Base-by-base conservation (phyloP, 2,329 filamentous ascomycete genomes). In the Colletotrichum aenigma region DNA sequence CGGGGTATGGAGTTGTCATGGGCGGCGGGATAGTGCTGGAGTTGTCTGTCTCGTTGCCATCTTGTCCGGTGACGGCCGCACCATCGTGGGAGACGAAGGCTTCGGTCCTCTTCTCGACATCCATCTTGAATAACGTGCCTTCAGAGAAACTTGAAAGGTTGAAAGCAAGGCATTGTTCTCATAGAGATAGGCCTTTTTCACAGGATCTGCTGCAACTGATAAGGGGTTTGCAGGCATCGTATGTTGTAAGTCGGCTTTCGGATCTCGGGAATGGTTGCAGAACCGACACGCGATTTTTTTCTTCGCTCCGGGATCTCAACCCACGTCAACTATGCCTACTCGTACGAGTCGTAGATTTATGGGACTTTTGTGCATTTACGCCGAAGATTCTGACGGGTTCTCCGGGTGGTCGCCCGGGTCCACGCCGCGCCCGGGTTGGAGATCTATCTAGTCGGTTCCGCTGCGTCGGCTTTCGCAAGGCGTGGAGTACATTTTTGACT, bases 221-320 rank as follows among this genome's bases (percentile, higher is more conserved):
- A 58, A 18, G 65, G 28, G 26, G 58, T 36, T 16, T 32, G 7
- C 16, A 55, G 28, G 24, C 21, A 69, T 74, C 48, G 64, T 48
- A 60, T 73, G 64, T 75, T 73, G 58, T 58, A 48, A 68, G 70
- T 68, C 73, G 73, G 73, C 32, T 69, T 52, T 75, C 73, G 73
- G 70, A 0, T 68, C 26, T 75, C 73, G 73, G 73, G 7, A 64
- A 36, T 64, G 48, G 18, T 7, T 2, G 7, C 70, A 68, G 13
- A 69, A 24, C 74, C 73, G 64, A 75, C 15, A 3, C 52, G 4
- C 16, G 30, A 66, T 52, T 48, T 75, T 66, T 38, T 30, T 13
- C 34, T 21, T 56, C 32, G 43, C 43, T 48, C 48, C 36, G 56
- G 8, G 9, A 12, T 15, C 24, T 61, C 34, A 16, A 38, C 28